Evolutionary conservation across 78 protist genomes (phyloP), one percentile per base, ranked within the genome.

Genomic region (Cavenderia fasciculata): DNA sequence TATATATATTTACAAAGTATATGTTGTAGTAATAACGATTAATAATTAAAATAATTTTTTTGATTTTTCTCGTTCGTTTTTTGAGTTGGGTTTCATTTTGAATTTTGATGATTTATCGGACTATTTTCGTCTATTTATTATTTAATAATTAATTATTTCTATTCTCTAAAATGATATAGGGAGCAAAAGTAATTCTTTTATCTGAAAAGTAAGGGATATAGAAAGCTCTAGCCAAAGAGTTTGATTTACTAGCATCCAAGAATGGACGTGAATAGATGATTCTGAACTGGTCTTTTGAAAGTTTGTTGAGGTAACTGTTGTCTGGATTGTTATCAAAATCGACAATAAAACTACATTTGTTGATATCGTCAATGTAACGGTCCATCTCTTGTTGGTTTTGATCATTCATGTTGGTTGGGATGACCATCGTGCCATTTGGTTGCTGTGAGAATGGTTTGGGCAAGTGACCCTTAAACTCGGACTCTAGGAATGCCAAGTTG

Each of bases 371-470:
- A 12, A 82, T 33, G 44, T 82, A 82, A 41, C 90, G 56, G 56
- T 82, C 90, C 31, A 65, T 23, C 44, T 82, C 90, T 43, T 82
- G 74, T 68, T 68, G 34, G n/a, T 82, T 82, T 41, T 57, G 77
- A 41, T 82, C 90, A 56, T 82, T 82, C 76, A 82, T 69, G 40
- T 65, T 82, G 38, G 65, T 68, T 31, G 90, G 90, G 4, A 68
- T 68, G 1, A 40, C 56, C 38, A 59, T 14, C 1, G 86, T 75
- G 12, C 52, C 86, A 75, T 75, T 75, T 41, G 56, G 18, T 33
- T 18, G 10, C 14, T 40, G 14, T 10, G 74, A 27, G 47, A 82
- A 82, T 69, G 90, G 90, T 56, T 82, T 65, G 41, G 90, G 90
- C 43, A 82, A 68, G 44, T 65, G 90, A 40, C 90, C 90, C 44